Percentiles rank a stretch among this genome's conserved stretches.
Conservation (phyloP, 2,329 filamentous ascomycete species). For the Lasiodiplodia sp. region DNA sequence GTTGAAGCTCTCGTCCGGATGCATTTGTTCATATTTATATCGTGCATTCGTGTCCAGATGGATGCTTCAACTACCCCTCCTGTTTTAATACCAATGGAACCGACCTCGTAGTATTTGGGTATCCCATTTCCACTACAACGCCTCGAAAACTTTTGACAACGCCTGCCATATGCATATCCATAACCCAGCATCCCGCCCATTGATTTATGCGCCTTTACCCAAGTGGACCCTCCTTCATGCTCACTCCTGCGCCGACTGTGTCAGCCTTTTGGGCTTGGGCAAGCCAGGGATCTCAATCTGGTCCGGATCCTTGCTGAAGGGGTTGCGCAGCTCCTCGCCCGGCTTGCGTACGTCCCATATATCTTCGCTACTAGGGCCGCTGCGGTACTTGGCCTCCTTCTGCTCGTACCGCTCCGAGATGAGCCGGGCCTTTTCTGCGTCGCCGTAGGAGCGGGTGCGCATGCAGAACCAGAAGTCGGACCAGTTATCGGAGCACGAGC, state of each 20-base stretch:
- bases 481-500: conserved; percentile 84
- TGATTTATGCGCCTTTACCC: background rate
- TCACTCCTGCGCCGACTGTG: conserved; percentile 32
- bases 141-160: background rate
- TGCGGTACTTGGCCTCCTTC: conserved; percentile 71
- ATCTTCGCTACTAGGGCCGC: conserved; percentile 82
- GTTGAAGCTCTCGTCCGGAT: too few species aligned
- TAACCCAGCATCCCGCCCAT: background rate
- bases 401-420: conserved; percentile 73
- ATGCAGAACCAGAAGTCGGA: conserved; percentile 98
- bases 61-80: too few species aligned
- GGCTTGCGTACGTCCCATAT: conserved; percentile 78
- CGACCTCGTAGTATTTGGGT: background rate
- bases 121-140: background rate
- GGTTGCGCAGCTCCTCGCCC: conserved; percentile 61
- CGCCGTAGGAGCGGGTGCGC: conserved; percentile 72
- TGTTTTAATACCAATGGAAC: too few species aligned
- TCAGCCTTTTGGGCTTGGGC: conserved; percentile 34
- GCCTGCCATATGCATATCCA: background rate
- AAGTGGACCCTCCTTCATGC: conserved; percentile 32
- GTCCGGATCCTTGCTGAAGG: conserved; percentile 50
- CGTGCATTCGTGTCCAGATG: too few species aligned
- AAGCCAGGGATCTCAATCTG: conserved; percentile 37
- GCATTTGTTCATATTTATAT: too few species aligned
- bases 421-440: conserved; percentile 64